Base-by-base conservation (phyloP, 371 early-diverging fungal genomes). In the Mucor racemosus region DNA sequence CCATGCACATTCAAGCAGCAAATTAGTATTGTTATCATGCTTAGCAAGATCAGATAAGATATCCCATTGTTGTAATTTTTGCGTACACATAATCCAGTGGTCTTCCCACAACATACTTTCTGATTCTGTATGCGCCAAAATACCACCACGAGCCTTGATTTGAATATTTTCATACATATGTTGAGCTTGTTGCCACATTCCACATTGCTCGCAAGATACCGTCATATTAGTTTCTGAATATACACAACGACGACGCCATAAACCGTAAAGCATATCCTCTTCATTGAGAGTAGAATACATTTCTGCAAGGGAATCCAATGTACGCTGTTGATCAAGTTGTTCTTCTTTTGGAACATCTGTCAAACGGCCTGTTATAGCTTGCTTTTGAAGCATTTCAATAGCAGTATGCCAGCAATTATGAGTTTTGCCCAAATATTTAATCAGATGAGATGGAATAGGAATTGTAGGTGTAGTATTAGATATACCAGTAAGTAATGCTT, bases 21-120 rank as follows among this genome's bases (percentile, higher is more conserved):
- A 79, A 34, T 95, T 93, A 0, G 89, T 83, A 67, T 95, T 91
- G 36, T 87, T 86, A 42, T 98, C 98, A 59, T 94, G 92, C 72
- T 95, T 93, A 6, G 97, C 94, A 8, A 99, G 85, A 40, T 99
- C 99, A 3, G 89, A 84, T 57, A 99, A 79, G 58, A 99, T 88
- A 67, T 99, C 99, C 99, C 99, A 99, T 72, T 97, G 97, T 79
- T 99, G 99, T 40, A 99, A 79, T 58, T 93, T 89, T 71, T 96
- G 88, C 0, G 99, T 92, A 65, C 97, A 95, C 15, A 78, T 76
- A 21, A 99, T 89, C 95, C 99, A 99, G 69, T 95, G 96, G 56
- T 97, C 93, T 79, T 99, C 98, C 99, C 99, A 99, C 7, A 99
- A 76, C 58, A 88, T 87, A 71, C 97, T 99, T 74, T 99, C 99